Evolutionary conservation across 2,329 filamentous ascomycete species (phyloP), one percentile per base, ranked within the genome.

Genomic region (Phyllosticta citribraziliensis): DNA sequence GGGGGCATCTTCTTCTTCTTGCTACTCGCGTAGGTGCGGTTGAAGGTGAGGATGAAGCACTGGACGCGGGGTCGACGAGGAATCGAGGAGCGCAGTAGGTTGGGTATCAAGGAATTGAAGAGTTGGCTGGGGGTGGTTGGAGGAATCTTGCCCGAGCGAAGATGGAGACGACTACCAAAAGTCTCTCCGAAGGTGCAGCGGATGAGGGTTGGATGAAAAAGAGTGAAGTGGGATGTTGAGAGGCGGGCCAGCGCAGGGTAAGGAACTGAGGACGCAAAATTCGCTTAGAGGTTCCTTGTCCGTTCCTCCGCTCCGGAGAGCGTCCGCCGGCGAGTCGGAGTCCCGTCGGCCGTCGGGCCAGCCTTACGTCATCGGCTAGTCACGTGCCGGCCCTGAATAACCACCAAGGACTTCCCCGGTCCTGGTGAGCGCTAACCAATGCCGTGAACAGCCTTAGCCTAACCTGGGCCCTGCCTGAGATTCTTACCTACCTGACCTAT

Each of bases 1-100:
- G 94, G 94, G 79, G 91, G 83, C 94, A 99, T 99, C 75, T 85
- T 91, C 75, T 82, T 86, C 72, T 82, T 79, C 68, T 78, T 80
- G 55, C 56, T 62, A 33, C 60, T 62, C 63, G 82, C 80, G 79
- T 83, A 85, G 65, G 74, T 73, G 68, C 81, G 79, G 75, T 71
- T 83, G 79, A 62, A 58, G 72, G 74, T 47, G 40, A 67, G 64
- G 66, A 68, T 63, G 63, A 64, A 64, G 66, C 78, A 67, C 79
- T 69, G 69, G 71, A 68, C 69, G 68, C 65, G 66, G 73, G 71
- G 67, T 57, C 22, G 55, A 40, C 8, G 51, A 10, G 27, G 27
- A 5, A 25, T 22, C 75, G 71, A 67, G 66, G 74, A 78, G 22
- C 22, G 22, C 22, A 22, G 22, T 22, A 79, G 75, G 79, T 73